A percentile compares a stretch with the other conserved stretches of the same genome.
Conservation (phyloP, 2,329 filamentous ascomycete genomes). For the Aphanocladium album region DNA sequence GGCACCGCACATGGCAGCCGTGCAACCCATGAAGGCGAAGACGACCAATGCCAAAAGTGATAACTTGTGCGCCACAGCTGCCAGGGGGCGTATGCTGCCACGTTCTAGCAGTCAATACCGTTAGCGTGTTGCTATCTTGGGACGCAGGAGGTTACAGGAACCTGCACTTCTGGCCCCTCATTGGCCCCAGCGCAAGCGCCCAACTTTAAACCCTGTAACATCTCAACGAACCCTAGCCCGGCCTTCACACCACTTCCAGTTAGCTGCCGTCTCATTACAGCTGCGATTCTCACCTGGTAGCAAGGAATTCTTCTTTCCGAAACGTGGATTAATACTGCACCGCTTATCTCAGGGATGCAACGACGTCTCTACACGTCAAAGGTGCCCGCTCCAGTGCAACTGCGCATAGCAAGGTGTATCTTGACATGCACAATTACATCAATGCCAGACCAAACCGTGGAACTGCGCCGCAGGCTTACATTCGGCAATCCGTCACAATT, state of each 20-base stretch:
- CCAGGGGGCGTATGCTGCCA: background rate
- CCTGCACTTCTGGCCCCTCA: background rate
- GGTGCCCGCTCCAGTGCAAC: no score
- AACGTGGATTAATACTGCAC: background rate
- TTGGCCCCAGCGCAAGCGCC: slow-evolving; percentile 10
- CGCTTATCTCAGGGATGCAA: background rate
- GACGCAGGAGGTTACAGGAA: slow-evolving; percentile 10
- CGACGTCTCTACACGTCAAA: background rate
- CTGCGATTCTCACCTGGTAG: background rate
- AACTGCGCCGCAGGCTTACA: background rate
- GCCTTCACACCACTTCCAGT: background rate
- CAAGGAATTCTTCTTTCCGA: background rate
- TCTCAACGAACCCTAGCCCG: background rate
- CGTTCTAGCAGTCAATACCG: slow-evolving; percentile 1
- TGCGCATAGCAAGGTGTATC: no score
- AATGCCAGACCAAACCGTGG: background rate
- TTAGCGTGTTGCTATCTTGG: slow-evolving; percentile 14
- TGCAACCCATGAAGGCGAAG: background rate
- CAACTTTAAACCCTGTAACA: slow-evolving; percentile 1
- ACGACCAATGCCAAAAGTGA: background rate
- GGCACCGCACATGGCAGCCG: background rate
- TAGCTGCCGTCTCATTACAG: background rate
- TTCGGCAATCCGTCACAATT: background rate
- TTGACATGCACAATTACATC: background rate
- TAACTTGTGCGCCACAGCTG: background rate